A percentile compares a stretch with the other conserved stretches of the same genome.
Evolutionary conservation across 306 rosid species (phyloP).

Genomic region (Mimosa bimucronata): DNA sequence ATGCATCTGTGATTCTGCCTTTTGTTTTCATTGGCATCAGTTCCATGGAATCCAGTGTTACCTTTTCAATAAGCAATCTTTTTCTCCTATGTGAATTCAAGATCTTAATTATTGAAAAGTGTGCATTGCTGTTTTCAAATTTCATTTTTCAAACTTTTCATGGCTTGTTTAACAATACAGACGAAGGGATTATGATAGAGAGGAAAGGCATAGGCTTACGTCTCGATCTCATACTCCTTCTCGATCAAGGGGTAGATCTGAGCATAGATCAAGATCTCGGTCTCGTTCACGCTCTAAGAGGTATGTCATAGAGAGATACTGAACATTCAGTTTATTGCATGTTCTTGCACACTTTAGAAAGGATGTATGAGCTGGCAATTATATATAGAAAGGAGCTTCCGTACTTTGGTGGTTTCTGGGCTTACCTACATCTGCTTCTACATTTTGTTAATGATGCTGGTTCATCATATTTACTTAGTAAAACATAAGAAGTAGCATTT

Average conservation of each 20-base stretch:
- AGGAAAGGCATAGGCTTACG: conserved; percentile 69
- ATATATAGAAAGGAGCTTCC: background rate
- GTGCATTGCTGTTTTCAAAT: background rate
- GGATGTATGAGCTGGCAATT: conserved; percentile 1
- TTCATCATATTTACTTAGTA: background rate
- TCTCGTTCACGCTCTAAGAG: conserved; percentile 98
- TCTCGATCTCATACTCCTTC: conserved; percentile 65
- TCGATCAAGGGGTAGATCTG: conserved; percentile 62
- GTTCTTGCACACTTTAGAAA: background rate
- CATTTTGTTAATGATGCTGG: background rate
- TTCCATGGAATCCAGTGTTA: background rate
- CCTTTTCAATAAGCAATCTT: no score
- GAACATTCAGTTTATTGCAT: background rate
- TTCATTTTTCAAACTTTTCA: background rate
- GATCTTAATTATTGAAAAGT: background rate
- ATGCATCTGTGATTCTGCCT: background rate
- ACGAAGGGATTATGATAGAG: conserved; percentile 82
- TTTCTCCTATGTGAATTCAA: background rate
- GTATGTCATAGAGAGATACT: conserved; percentile 41
- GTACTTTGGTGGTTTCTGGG: background rate
- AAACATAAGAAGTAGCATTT: background rate
- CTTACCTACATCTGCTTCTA: background rate
- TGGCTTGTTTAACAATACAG: conserved; percentile 44
- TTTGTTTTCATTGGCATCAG: background rate
- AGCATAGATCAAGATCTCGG: conserved; percentile 79